phyloP scores from a whole-genome alignment of 495 filamentous ascomycete species.

The Niebla homalea region DNA sequence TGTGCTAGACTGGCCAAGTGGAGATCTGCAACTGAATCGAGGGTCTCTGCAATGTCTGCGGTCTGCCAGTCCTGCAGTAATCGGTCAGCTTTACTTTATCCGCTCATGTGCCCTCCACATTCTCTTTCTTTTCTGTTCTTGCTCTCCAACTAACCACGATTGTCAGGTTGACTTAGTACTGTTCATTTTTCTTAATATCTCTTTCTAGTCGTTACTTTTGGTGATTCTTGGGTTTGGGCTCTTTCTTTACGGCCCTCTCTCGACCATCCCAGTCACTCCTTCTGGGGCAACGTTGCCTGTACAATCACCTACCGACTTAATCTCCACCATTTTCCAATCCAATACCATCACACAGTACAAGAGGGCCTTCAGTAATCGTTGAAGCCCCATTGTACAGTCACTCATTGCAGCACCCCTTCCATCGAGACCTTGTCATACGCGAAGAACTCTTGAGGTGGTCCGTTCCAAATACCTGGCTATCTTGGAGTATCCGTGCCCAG shows the following conservation, averaged over 20 bases:
- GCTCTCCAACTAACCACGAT: constrained; percentile 11
- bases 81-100: constrained; percentile 18
- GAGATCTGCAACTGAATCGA: constrained; percentile 1
- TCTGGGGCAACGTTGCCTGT: constrained; percentile 8
- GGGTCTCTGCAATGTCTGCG: too few species aligned
- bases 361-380: neutral
- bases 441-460: too few species aligned
- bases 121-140: constrained; percentile 12
- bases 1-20: neutral
- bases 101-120: constrained; percentile 19
- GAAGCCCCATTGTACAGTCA: neutral
- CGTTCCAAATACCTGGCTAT: too few species aligned
- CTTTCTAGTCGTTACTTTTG: constrained; percentile 21
- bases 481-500: too few species aligned
- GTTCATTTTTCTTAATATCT: constrained; percentile 19
- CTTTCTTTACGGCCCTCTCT: constrained; percentile 14
- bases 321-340: neutral
- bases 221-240: constrained; percentile 13
- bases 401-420: neutral
- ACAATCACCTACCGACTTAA: neutral
- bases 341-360: neutral
- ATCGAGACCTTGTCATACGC: neutral
- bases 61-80: neutral
- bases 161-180: neutral
- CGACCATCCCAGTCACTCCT: constrained; percentile 22